phyloP scores from a whole-genome alignment of 179 eudicot species.

The Camellia oleifera region DNA sequence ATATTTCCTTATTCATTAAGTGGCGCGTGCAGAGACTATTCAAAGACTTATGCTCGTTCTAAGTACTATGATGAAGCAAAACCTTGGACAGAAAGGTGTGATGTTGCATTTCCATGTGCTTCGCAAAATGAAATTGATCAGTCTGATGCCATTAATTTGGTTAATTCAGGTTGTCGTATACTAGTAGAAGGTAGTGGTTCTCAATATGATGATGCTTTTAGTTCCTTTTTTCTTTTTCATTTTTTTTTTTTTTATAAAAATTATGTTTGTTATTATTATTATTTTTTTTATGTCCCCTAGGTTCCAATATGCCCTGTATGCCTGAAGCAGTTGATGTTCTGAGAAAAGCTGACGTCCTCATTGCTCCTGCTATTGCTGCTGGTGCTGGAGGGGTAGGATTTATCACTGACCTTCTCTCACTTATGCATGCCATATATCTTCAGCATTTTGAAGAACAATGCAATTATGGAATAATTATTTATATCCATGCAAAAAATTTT shows the following conservation, averaged over 20 bases:
- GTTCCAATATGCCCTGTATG: constrained; percentile 97
- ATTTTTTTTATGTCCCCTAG: constrained; percentile 31
- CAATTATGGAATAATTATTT: not conserved
- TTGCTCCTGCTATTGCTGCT: constrained; percentile 98
- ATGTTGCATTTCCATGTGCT: constrained; percentile 96
- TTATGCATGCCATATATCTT: not conserved
- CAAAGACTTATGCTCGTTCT: constrained; percentile 93
- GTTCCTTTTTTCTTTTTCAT: not conserved
- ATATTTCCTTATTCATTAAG: constrained; percentile 18
- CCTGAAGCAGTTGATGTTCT: constrained; percentile 92
- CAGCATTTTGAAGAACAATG: not conserved
- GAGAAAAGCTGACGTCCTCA: constrained; percentile 79
- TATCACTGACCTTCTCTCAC: constrained; percentile 10
- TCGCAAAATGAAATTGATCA: constrained; percentile 94
- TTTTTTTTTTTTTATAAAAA: not conserved
- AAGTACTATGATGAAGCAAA: constrained; percentile 95
- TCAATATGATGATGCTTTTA: not conserved
- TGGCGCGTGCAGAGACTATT: constrained; percentile 74
- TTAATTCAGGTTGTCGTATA: constrained; percentile 88
- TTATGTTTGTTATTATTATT: constrained; percentile 2
- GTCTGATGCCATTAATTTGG: constrained; percentile 89
- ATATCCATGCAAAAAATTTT: not conserved
- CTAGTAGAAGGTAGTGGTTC: constrained; percentile 79
- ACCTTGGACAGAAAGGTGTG: constrained; percentile 98
- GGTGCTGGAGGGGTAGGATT: constrained; percentile 94